phyloP scores from a whole-genome alignment of 257 asterid species.

The Ocimum tenuiflorum region DNA sequence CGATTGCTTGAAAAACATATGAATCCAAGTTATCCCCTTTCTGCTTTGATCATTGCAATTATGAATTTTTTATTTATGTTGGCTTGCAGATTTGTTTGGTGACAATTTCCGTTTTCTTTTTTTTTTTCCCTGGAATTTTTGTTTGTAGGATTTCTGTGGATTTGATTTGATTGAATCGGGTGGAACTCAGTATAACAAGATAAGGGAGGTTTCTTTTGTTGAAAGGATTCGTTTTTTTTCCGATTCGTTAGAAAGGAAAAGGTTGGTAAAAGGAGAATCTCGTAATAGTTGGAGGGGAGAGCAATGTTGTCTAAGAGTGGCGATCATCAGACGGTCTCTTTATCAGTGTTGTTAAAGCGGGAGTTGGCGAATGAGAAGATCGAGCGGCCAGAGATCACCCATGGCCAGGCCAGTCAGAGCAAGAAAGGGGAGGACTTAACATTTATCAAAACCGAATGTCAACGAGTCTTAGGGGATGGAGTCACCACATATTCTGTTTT shows the following conservation, averaged over 20 bases:
- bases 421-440: slow-evolving; percentile 97
- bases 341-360: slow-evolving; percentile 83
- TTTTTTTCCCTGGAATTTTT: not conserved
- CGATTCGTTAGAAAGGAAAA: slow-evolving; percentile 16
- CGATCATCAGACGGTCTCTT: slow-evolving; percentile 84
- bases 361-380: slow-evolving; percentile 93
- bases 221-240: slow-evolving; percentile 21
- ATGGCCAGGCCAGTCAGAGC: slow-evolving; percentile 86
- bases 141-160: slow-evolving; percentile 41
- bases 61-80: too few relatives aligned
- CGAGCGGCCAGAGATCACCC: slow-evolving; percentile 70
- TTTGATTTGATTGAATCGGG: slow-evolving; percentile 39
- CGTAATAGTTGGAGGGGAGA: slow-evolving; percentile 23
- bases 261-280: slow-evolving; percentile 9
- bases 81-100: too few relatives aligned
- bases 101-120: slow-evolving; percentile 8
- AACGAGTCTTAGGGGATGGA: slow-evolving; percentile 81
- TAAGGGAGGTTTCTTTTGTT: slow-evolving; percentile 31
- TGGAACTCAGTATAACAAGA: slow-evolving; percentile 7
- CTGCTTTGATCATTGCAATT: slow-evolving; percentile 12
- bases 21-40: not conserved
- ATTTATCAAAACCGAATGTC: slow-evolving; percentile 76
- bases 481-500: slow-evolving; percentile 83
- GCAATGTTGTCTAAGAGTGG: slow-evolving; percentile 70
- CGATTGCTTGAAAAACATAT: not conserved